A percentile compares a stretch with the other conserved stretches of the same genome.
Evolutionary conservation across 2,329 filamentous ascomycete genomes (phyloP).

Genomic region (Thielaviopsis cerberus): DNA sequence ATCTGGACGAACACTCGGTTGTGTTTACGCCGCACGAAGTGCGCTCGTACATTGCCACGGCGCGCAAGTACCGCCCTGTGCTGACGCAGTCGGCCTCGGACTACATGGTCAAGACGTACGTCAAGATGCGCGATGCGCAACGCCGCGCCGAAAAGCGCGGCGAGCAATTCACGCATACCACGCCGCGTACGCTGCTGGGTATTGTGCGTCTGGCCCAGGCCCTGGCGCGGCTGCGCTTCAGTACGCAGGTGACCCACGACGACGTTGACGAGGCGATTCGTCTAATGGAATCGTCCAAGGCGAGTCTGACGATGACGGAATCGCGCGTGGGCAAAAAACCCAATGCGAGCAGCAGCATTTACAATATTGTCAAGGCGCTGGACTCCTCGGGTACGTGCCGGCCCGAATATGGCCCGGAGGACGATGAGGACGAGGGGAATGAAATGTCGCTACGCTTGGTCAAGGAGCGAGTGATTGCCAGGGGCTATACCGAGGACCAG

Average conservation of each 20-base stretch:
- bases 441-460: conserved; percentile 80
- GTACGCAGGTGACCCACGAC: conserved; percentile 64
- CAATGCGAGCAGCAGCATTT: conserved; percentile 77
- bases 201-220: conserved; percentile 87
- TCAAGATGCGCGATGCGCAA: conserved; percentile 80
- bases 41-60: conserved; percentile 85
- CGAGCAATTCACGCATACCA: conserved; percentile 86
- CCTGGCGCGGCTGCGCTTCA: conserved; percentile 78
- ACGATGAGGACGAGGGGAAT: conserved; percentile 30
- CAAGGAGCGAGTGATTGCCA: conserved; percentile 77
- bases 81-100: conserved; percentile 76
- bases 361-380: conserved; percentile 79
- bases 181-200: conserved; percentile 79
- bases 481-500: conserved; percentile 92
- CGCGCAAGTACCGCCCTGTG: conserved; percentile 69
- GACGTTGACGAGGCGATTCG: conserved; percentile 91
- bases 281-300: conserved; percentile 82
- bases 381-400: conserved; percentile 73
- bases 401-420: conserved; percentile 57
- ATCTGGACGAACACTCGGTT: conserved; percentile 31
- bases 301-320: conserved; percentile 51
- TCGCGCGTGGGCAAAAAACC: conserved; percentile 49
- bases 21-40: conserved; percentile 87
- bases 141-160: conserved; percentile 79
- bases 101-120: conserved; percentile 94